Percentiles rank a stretch among this genome's conserved stretches.
Conservation (phyloP, 2,329 filamentous ascomycete species). For the Bretziella fagacearum region DNA sequence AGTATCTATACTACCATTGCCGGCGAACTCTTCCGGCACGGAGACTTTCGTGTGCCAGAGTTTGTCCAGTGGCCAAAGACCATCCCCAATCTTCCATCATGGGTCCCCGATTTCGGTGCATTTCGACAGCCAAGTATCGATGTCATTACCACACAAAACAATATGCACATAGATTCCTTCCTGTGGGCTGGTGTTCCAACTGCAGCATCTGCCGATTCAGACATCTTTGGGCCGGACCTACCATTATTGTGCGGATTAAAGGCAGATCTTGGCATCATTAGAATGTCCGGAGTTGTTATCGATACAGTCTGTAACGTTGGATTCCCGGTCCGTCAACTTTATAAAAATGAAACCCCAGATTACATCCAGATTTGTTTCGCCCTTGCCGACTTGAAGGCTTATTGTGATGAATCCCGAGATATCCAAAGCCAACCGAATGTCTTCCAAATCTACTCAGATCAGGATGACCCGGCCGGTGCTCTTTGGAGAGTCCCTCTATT, state of each 20-base stretch:
- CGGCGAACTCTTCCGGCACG: neutral
- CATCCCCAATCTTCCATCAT: neutral
- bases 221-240: constrained; percentile 3
- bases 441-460: constrained; percentile 6
- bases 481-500: constrained; percentile 1
- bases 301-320: constrained; percentile 1
- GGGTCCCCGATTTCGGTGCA: constrained; percentile 8
- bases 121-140: constrained; percentile 6
- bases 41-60: constrained; percentile 4
- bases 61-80: constrained; percentile 8
- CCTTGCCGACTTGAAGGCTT: neutral
- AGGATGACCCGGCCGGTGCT: neutral
- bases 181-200: constrained; percentile 1
- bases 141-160: neutral
- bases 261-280: neutral
- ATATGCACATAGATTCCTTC: neutral
- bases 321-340: neutral
- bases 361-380: neutral
- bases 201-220: neutral
- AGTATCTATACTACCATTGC: constrained; percentile 5
- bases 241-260: neutral
- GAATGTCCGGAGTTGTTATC: constrained; percentile 6
- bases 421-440: constrained; percentile 5
- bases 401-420: constrained; percentile 3
- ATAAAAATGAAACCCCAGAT: neutral